Conservation (phyloP, 1,284 basidiomycete genomes). For the Ganoderma leucocontextum region DNA sequence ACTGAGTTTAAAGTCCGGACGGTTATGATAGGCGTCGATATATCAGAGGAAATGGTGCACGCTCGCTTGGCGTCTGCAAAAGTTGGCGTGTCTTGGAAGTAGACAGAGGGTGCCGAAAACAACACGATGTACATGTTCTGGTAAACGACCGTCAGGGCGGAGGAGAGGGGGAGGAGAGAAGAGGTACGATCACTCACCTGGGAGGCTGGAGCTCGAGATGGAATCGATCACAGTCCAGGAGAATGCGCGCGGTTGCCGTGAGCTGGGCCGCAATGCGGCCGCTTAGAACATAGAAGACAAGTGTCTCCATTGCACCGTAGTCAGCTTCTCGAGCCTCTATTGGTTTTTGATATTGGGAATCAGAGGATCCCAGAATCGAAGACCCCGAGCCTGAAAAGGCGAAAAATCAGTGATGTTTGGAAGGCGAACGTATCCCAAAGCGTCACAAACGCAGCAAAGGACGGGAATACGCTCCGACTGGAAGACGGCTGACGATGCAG, state of each 20-base stretch:
- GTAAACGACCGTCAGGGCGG: neutral
- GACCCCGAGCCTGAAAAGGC: neutral
- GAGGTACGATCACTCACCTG: slow-evolving; percentile 4
- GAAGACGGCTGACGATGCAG: neutral
- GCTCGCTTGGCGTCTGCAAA: neutral
- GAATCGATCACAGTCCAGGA: neutral
- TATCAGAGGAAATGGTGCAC: neutral
- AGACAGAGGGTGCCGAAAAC: neutral
- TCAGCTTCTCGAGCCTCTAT: neutral
- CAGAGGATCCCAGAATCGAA: neutral
- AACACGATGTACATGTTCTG: neutral
- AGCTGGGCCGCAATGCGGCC: slow-evolving; percentile 2
- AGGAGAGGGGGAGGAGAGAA: neutral
- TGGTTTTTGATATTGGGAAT: neutral
- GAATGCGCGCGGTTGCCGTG: neutral
- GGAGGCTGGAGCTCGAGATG: neutral
- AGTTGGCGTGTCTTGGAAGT: neutral
- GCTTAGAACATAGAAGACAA: neutral
- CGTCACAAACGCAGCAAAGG: neutral
- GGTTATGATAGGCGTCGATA: neutral
- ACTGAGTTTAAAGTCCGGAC: slow-evolving; percentile 1
- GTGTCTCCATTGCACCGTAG: neutral
- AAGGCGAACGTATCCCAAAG: neutral
- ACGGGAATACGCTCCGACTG: neutral
- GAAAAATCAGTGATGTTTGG: neutral